Evolutionary conservation across 2,329 filamentous ascomycete species (phyloP), one percentile per base, ranked within the genome.

Genomic region (Phaeosphaeriaceae sp.): DNA sequence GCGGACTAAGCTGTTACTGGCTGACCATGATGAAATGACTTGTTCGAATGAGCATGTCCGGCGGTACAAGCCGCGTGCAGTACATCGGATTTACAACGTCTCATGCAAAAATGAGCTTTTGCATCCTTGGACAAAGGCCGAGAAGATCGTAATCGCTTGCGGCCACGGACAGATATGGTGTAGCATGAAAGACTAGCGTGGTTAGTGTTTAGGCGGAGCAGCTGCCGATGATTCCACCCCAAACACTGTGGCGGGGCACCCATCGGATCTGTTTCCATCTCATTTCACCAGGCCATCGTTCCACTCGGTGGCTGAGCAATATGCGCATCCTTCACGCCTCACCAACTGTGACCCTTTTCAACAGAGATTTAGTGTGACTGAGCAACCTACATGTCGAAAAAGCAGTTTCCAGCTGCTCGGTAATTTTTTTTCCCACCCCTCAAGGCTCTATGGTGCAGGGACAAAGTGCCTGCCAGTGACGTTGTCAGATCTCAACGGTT

Each of bases 21-120:
- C 51, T 58, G 57, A 46, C 60, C 59, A 75, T 75, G 72, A 75
- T 74, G 72, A 67, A 67, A 74, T 67, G 71, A 73, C 70, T 70
- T 62, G n/a, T 50, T 47, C 22, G 52, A 22, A 51, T 61, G 48
- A 54, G 54, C 44, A 48, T 36, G 48, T 25, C 31, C 48, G 58
- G 54, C 62, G 60, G 62, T 53, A 62, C 22, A 63, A 60, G 25
- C 63, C 65, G 65, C 67, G 60, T 61, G 60, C 58, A 56, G 57
- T 59, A 66, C 56, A 67, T 64, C 62, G 57, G 21, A 65, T 49
- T 62, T 56, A 51, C 50, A 53, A 58, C 60, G 53, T 22, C 48
- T 47, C 51, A 67, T 67, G 66, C 59, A 57, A 59, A 64, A 52
- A 66, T 61, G 63, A 60, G 57, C 55, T 65, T 72, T 69, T 64